These are phyloP conservation scores for Calonectria hongkongensis DNA, from an alignment of 2,329 filamentous ascomycete genomes.

Conservation along the genomic window DNA sequence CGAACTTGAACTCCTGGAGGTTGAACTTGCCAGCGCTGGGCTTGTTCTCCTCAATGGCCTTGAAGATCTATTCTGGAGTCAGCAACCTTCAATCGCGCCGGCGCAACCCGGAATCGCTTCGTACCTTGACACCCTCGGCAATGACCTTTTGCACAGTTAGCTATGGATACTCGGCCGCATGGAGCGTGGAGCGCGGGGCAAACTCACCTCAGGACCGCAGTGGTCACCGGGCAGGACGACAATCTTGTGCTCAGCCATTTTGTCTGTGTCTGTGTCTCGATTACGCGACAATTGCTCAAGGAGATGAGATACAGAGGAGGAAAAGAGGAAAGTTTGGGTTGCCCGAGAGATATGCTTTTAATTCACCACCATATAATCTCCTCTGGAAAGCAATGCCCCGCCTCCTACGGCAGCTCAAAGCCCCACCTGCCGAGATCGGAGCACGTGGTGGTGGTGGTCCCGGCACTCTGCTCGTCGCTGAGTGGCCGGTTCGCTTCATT, in stretches of 20 bases:
- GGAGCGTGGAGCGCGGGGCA: conserved; percentile 29
- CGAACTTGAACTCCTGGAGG: conserved; percentile 91
- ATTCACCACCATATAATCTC: conserved; percentile 23
- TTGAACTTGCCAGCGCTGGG: conserved; percentile 86
- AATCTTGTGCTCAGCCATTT: conserved; percentile 83
- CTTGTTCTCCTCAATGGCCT: conserved; percentile 83
- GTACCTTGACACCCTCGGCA: conserved; percentile 89
- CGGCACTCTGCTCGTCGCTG: conserved; percentile 43
- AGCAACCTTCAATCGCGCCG: conserved; percentile 20
- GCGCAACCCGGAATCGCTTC: conserved; percentile 1
- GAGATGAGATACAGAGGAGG: conserved; percentile 33
- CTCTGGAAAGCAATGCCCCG: conserved; percentile 47
- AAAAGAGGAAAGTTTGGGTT: conserved; percentile 33
- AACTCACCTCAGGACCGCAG: conserved; percentile 86
- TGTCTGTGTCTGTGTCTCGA: conserved; percentile 24
- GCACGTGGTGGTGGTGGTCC: conserved; percentile 45
- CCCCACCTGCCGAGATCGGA: conserved; percentile 64
- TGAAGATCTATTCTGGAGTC: conserved; percentile 77
- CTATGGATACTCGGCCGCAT: conserved; percentile 29
- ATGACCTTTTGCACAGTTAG: conserved; percentile 74
- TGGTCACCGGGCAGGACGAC: conserved; percentile 90
- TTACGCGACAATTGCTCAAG: conserved; percentile 17
- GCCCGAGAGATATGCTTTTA: conserved; percentile 39
- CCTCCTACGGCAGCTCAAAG: conserved; percentile 47
- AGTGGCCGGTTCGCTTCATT: conserved; percentile 47